phyloP scores from a whole-genome alignment of 305 asterid genomes.

The Stenogyne calaminthoides region DNA sequence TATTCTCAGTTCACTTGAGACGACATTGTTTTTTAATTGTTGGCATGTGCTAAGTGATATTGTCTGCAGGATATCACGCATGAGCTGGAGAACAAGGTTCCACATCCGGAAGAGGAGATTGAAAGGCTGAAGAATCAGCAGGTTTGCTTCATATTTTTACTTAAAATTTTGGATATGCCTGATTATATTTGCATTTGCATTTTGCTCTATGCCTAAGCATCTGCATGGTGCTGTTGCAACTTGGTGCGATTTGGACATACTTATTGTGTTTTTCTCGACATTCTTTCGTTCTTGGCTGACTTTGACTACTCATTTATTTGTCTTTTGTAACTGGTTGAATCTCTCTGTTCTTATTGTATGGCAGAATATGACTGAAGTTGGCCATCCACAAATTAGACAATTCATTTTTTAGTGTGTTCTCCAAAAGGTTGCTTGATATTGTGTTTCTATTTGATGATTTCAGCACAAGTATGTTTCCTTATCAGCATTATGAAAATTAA shows the following conservation, averaged over 20 bases:
- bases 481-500: neutral
- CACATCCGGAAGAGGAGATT: constrained; percentile 87
- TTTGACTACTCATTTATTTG: constrained; percentile 7
- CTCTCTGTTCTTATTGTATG: neutral
- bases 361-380: neutral
- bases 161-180: constrained; percentile 25
- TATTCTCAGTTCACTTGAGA: constrained; percentile 1
- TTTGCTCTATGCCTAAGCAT: neutral
- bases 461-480: neutral
- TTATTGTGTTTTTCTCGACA: neutral
- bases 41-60: too few species aligned
- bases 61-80: constrained; percentile 77
- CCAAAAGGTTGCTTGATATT: neutral
- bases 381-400: neutral
- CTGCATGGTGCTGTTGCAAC: neutral
- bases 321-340: neutral
- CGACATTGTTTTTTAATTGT: constrained; percentile 2
- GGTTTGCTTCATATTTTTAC: constrained; percentile 43
- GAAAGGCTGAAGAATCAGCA: constrained; percentile 76
- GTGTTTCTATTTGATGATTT: neutral
- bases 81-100: constrained; percentile 92
- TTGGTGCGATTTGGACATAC: constrained; percentile 7
- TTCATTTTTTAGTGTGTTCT: neutral
- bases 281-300: neutral
- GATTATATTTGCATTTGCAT: neutral